Conservation (phyloP, 106 monocot genomes). For the Dioscorea dumetorum region DNA sequence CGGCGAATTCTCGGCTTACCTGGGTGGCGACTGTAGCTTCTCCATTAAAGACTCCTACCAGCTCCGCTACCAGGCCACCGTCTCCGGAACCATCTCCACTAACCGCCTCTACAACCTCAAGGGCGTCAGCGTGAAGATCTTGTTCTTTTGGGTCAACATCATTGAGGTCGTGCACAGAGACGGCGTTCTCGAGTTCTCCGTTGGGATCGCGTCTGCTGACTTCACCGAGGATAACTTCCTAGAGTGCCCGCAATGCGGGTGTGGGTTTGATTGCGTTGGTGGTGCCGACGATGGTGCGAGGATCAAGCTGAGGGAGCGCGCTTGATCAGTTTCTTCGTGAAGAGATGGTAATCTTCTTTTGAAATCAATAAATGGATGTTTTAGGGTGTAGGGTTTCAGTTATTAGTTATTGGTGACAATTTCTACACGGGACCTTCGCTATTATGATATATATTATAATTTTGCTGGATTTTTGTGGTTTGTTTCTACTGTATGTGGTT, state of each 20-base stretch:
- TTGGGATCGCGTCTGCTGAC: conserved; percentile 50
- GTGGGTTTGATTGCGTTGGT: conserved; percentile 26
- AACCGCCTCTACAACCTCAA: conserved; percentile 26
- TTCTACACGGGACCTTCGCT: no score
- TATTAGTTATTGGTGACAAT: no score
- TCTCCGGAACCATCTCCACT: conserved; percentile 37
- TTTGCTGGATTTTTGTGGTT: no score
- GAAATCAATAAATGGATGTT: no score
- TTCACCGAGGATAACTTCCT: conserved; percentile 42
- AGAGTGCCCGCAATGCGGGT: conserved; percentile 46
- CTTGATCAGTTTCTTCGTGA: background rate
- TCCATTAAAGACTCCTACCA: conserved; percentile 46
- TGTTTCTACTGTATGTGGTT: no score
- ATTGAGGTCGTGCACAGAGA: conserved; percentile 40
- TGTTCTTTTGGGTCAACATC: conserved; percentile 56
- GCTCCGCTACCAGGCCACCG: conserved; percentile 40
- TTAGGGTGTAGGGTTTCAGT: no score
- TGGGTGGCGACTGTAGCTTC: conserved; percentile 41
- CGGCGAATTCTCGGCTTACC: conserved; percentile 33
- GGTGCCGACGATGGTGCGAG: background rate
- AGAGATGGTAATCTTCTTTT: background rate
- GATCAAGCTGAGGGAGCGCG: conserved; percentile 2
- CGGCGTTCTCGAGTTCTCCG: conserved; percentile 48
- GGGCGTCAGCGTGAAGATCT: conserved; percentile 58
- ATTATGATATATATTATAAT: no score